Evolutionary conservation across 257 asterid genomes (phyloP).

Genomic region (Fraxinus pennsylvanica): DNA sequence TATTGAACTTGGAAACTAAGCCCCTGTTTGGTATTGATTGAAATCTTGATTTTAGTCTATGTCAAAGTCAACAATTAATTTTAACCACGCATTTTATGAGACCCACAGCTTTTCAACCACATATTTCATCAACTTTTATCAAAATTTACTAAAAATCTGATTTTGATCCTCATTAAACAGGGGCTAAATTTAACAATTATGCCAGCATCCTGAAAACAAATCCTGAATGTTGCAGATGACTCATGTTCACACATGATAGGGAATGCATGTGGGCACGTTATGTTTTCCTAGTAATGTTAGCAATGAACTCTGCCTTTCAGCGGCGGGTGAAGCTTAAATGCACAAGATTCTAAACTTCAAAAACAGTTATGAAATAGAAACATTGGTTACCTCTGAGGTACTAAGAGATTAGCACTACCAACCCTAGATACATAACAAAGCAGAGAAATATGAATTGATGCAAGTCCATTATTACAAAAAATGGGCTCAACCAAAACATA

Average conservation of each 20-base stretch:
- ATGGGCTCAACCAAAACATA: too few species aligned
- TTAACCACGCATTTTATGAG: too few species aligned
- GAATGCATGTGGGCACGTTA: background rate
- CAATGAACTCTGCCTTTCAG: background rate
- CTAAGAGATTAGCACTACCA: background rate
- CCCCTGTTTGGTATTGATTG: too few species aligned
- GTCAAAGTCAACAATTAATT: too few species aligned
- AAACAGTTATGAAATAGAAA: background rate
- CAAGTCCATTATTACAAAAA: too few species aligned
- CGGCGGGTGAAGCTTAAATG: background rate
- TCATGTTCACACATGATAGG: background rate
- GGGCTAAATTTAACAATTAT: background rate
- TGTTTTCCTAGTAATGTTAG: background rate
- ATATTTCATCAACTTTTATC: too few species aligned
- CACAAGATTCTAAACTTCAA: too few species aligned
- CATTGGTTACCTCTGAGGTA: background rate
- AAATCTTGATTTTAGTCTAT: too few species aligned
- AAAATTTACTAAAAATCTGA: too few species aligned
- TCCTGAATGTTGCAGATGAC: background rate
- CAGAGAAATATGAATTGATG: background rate
- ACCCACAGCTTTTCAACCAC: too few species aligned
- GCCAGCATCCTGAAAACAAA: background rate
- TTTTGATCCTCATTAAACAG: too few species aligned
- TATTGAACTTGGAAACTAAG: background rate
- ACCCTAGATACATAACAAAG: too few species aligned